Evolutionary conservation across 2,329 filamentous ascomycete genomes (phyloP).

Genomic region (Coniochaeta hoffmannii): DNA sequence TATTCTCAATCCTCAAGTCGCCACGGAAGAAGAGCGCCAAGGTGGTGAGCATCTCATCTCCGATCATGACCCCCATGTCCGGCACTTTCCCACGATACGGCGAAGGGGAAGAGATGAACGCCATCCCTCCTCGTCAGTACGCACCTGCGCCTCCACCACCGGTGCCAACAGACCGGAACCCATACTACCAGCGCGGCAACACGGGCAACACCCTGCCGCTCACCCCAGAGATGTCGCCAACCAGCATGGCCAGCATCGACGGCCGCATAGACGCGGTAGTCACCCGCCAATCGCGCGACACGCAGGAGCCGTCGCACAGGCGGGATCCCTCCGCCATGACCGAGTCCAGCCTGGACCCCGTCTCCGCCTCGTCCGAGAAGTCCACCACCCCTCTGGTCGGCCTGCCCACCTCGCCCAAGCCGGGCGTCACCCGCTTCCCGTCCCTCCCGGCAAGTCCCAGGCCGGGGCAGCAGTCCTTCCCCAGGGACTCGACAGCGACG

Average conservation of each 20-base stretch:
- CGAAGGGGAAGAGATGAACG: slow-evolving; percentile 47
- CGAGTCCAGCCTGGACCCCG: slow-evolving; percentile 35
- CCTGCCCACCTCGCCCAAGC: slow-evolving; percentile 44
- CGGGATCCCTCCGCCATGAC: slow-evolving; percentile 25
- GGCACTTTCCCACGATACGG: slow-evolving; percentile 46
- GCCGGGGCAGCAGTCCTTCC: slow-evolving; percentile 25
- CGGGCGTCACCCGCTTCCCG: slow-evolving; percentile 29
- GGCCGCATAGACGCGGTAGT: slow-evolving; percentile 42
- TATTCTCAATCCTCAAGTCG: slow-evolving; percentile 51
- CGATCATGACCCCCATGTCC: slow-evolving; percentile 57
- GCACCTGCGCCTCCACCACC: slow-evolving; percentile 50
- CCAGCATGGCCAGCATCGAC: slow-evolving; percentile 46
- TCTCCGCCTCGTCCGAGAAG: slow-evolving; percentile 43
- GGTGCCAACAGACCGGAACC: slow-evolving; percentile 38
- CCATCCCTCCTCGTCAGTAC: slow-evolving; percentile 52
- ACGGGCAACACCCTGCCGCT: slow-evolving; percentile 26
- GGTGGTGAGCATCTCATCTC: slow-evolving; percentile 54
- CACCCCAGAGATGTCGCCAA: slow-evolving; percentile 38
- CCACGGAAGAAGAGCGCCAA: slow-evolving; percentile 46
- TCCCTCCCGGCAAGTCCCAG: slow-evolving; percentile 30
- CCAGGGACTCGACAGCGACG: slow-evolving; percentile 28
- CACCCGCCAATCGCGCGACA: slow-evolving; percentile 14
- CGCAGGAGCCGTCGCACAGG: slow-evolving; percentile 18
- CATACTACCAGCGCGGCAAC: slow-evolving; percentile 20
- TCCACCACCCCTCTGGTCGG: slow-evolving; percentile 45